Percentiles rank a stretch among this genome's conserved stretches.
Conservation (phyloP, 495 filamentous ascomycete genomes). For the Letharia lupina region DNA sequence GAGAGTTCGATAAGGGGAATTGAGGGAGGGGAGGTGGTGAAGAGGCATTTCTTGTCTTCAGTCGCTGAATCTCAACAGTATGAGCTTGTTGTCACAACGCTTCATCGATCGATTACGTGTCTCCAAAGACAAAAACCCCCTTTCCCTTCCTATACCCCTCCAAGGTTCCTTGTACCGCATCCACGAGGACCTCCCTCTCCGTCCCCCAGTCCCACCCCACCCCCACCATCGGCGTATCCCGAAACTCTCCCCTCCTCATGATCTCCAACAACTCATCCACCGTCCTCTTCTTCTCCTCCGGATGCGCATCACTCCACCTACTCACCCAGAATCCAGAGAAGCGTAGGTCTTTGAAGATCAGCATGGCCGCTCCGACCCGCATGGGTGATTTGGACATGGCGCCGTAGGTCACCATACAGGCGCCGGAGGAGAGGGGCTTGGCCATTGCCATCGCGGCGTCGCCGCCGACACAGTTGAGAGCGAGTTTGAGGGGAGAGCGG, state of each 20-base stretch:
- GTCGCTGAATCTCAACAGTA: neutral
- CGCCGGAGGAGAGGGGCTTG: slow-evolving; percentile 54
- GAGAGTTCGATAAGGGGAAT: too few relatives aligned
- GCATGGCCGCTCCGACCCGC: slow-evolving; percentile 60
- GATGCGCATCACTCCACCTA: slow-evolving; percentile 72
- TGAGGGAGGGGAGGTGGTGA: neutral
- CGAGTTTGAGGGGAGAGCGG: slow-evolving; percentile 60
- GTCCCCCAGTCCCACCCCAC: slow-evolving; percentile 75
- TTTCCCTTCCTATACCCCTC: slow-evolving; percentile 77
- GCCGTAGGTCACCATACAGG: slow-evolving; percentile 84
- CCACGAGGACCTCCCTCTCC: slow-evolving; percentile 49
- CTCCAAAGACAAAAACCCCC: slow-evolving; percentile 75
- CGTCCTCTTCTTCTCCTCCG: slow-evolving; percentile 63
- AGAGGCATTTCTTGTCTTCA: neutral
- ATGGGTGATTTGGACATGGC: slow-evolving; percentile 87
- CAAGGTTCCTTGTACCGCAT: slow-evolving; percentile 67
- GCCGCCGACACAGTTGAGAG: slow-evolving; percentile 92
- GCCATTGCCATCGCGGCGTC: slow-evolving; percentile 67
- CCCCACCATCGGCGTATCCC: slow-evolving; percentile 70
- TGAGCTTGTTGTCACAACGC: neutral
- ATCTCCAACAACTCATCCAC: slow-evolving; percentile 73
- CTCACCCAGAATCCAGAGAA: slow-evolving; percentile 95
- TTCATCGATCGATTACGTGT: slow-evolving; percentile 28
- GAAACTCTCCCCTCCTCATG: slow-evolving; percentile 66
- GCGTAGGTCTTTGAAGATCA: slow-evolving; percentile 84